Conservation (phyloP, 371 early-diverging fungal species). For the Mucor piriformis region DNA sequence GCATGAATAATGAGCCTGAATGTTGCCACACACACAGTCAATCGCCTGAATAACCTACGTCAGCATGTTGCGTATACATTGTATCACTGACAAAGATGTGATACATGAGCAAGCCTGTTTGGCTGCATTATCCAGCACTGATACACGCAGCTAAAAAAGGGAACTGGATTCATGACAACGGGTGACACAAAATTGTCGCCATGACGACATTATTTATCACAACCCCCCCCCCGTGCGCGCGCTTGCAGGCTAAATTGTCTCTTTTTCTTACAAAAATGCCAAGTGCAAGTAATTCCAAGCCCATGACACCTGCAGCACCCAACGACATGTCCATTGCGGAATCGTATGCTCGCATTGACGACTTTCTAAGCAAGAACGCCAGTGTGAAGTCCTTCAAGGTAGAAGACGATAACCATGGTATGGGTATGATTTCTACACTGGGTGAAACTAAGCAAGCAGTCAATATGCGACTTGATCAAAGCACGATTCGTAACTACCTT, state of each 20-base stretch:
- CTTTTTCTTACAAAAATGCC: slow-evolving; percentile 12
- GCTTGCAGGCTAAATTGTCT: not conserved
- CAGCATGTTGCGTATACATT: too few species aligned
- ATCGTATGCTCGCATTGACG: slow-evolving; percentile 20
- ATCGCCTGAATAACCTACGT: too few species aligned
- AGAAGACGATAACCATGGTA: slow-evolving; percentile 34
- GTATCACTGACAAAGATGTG: too few species aligned
- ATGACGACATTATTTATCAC: too few species aligned
- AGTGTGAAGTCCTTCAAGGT: slow-evolving; percentile 19
- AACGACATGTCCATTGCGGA: slow-evolving; percentile 25
- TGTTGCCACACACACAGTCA: too few species aligned
- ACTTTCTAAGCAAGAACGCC: slow-evolving; percentile 16
- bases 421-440: slow-evolving; percentile 30
- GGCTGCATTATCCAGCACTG: too few species aligned
- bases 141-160: too few species aligned
- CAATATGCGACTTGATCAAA: slow-evolving; percentile 18
- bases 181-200: too few species aligned
- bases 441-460: slow-evolving; percentile 10
- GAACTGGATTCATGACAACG: too few species aligned
- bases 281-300: slow-evolving; percentile 16
- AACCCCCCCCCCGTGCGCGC: too few species aligned
- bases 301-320: slow-evolving; percentile 25
- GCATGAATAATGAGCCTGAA: too few species aligned
- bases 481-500: slow-evolving; percentile 19
- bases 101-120: too few species aligned